A percentile compares a stretch with the other conserved stretches of the same genome.
These are phyloP conservation scores for Macrocybe sp. DNA, from an alignment of 1,284 basidiomycete genomes.

Conservation along the genomic window DNA sequence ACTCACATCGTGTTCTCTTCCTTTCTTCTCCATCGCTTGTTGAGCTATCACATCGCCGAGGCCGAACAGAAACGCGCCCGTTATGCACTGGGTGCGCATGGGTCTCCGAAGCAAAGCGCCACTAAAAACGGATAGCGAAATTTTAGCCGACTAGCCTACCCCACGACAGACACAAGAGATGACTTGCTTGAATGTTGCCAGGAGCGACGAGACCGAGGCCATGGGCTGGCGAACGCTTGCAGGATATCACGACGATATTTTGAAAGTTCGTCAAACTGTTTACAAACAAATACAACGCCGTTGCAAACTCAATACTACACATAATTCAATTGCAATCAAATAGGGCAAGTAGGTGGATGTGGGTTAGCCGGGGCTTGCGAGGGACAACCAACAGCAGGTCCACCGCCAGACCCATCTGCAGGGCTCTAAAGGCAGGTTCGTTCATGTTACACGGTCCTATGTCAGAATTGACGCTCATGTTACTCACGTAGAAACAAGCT, in stretches of 20 bases:
- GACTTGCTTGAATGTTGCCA: too few species aligned
- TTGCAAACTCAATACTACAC: too few species aligned
- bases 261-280: too few species aligned
- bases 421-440: conserved; percentile 6
- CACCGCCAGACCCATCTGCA: conserved; percentile 10
- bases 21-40: conserved; percentile 69
- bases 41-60: conserved; percentile 82
- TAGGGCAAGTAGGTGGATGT: conserved; percentile 12
- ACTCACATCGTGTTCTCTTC: conserved; percentile 66
- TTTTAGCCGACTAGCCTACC: too few species aligned
- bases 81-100: conserved; percentile 57
- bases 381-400: conserved; percentile 11
- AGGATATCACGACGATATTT: too few species aligned
- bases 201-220: too few species aligned
- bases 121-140: conserved; percentile 29
- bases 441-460: background rate
- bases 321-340: conserved; percentile 1
- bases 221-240: too few species aligned
- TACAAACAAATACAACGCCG: too few species aligned
- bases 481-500: conserved; percentile 11
- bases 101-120: conserved; percentile 59
- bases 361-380: conserved; percentile 8
- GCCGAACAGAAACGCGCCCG: conserved; percentile 68
- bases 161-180: too few species aligned
- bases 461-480: background rate